Evolutionary conservation across 2,329 filamentous ascomycete species (phyloP).

Genomic region (Alternaria longipes): DNA sequence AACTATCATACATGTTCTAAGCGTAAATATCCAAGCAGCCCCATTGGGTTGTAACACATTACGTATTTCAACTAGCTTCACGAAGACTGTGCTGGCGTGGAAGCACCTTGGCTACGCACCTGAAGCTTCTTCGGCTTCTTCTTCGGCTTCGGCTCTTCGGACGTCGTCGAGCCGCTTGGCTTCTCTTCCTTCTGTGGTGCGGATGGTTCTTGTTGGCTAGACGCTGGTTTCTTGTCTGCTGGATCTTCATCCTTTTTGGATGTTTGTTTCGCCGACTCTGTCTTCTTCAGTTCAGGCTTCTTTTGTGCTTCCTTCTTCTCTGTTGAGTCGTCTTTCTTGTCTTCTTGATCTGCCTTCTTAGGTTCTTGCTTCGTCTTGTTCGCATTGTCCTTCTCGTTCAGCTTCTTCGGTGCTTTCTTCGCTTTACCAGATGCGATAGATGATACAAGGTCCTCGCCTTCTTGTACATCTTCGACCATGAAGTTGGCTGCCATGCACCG

Average conservation of each 20-base stretch:
- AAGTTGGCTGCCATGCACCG: constrained; percentile 53
- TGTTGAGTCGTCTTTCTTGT: constrained; percentile 8
- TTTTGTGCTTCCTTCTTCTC: constrained; percentile 10
- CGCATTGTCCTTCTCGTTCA: constrained; percentile 17
- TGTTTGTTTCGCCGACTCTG: constrained; percentile 1
- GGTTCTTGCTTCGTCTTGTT: constrained; percentile 23
- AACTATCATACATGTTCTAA: not conserved
- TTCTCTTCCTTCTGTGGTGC: constrained; percentile 10
- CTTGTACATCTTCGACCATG: constrained; percentile 46
- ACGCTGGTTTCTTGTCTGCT: constrained; percentile 3
- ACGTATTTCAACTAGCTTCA: not conserved
- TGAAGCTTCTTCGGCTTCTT: constrained; percentile 53
- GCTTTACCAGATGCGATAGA: constrained; percentile 28
- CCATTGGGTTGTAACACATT: not conserved
- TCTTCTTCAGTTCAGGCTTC: not conserved
- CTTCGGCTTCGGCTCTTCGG: constrained; percentile 35
- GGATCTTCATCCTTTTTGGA: constrained; percentile 18
- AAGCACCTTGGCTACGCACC: constrained; percentile 30
- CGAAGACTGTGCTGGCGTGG: constrained; percentile 19
- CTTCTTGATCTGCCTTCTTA: constrained; percentile 17
- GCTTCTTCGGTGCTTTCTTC: constrained; percentile 31
- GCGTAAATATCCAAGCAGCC: accelerated
- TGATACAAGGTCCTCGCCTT: constrained; percentile 35
- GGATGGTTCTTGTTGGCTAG: not conserved
- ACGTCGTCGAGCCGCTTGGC: not conserved